A percentile compares a stretch with the other conserved stretches of the same genome.
Conservation (phyloP, 331 rosid genomes). For the Malus hybrid region DNA sequence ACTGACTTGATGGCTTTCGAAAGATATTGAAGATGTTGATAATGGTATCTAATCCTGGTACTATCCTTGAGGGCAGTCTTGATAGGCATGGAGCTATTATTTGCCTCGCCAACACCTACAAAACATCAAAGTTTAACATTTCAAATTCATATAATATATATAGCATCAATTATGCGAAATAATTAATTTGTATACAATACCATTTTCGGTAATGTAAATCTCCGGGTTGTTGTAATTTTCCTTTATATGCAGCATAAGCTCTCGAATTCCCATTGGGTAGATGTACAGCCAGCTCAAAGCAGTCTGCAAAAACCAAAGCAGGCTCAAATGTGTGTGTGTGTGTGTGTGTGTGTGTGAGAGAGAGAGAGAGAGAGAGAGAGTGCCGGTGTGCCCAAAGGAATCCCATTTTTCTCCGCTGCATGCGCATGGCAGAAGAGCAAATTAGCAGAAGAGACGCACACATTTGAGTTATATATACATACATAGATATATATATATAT, state of each 20-base stretch:
- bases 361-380: no score
- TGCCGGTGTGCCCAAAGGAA: no score
- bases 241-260: constrained; percentile 36
- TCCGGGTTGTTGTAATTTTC: constrained; percentile 41
- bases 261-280: constrained; percentile 56
- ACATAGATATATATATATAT: no score
- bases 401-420: no score
- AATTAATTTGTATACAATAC: neutral
- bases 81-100: constrained; percentile 28
- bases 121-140: neutral
- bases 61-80: constrained; percentile 35
- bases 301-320: constrained; percentile 34
- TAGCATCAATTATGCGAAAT: neutral
- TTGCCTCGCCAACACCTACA: constrained; percentile 41
- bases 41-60: constrained; percentile 41
- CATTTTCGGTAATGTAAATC: constrained; percentile 45
- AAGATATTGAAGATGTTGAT: constrained; percentile 41
- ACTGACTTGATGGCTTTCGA: constrained; percentile 49
- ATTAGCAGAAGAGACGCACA: no score
- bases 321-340: no score
- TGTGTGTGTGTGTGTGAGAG: no score
- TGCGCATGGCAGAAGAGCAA: no score
- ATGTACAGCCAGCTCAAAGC: constrained; percentile 51
- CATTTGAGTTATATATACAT: no score
- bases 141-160: neutral